These are phyloP conservation scores for Punctularia strigosozonata DNA, from an alignment of 768 basidiomycete species.

Conservation along the genomic window DNA sequence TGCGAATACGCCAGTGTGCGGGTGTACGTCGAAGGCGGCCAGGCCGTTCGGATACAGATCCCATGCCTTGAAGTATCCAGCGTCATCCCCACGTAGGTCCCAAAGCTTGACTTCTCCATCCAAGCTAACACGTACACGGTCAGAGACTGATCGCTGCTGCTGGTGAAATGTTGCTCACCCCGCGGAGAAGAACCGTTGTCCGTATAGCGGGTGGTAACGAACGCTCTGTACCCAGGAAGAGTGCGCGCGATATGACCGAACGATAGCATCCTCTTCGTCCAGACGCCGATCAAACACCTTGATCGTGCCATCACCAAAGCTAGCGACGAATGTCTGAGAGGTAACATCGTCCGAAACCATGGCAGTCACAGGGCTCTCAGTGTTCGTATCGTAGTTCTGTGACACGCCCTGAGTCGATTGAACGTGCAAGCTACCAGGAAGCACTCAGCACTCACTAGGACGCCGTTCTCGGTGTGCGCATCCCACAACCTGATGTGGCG, in stretches of 20 bases:
- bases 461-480: conserved; percentile 75
- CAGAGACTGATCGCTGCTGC: background rate
- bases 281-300: conserved; percentile 89
- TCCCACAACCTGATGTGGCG: conserved; percentile 90
- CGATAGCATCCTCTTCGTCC: conserved; percentile 71
- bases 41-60: conserved; percentile 61
- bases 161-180: conserved; percentile 39
- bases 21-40: conserved; percentile 80
- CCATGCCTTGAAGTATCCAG: conserved; percentile 53
- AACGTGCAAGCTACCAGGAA: too few species aligned
- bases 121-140: conserved; percentile 33
- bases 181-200: conserved; percentile 70
- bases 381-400: conserved; percentile 83
- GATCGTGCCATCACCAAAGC: conserved; percentile 87
- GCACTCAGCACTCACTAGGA: conserved; percentile 38
- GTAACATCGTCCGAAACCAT: conserved; percentile 69
- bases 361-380: conserved; percentile 82
- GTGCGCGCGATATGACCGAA: conserved; percentile 67
- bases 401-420: too few species aligned
- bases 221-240: conserved; percentile 86
- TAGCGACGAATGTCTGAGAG: conserved; percentile 73
- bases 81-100: conserved; percentile 65
- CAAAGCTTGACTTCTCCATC: conserved; percentile 88
- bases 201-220: conserved; percentile 62
- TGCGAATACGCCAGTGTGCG: conserved; percentile 73